A percentile compares a stretch with the other conserved stretches of the same genome.
Conservation (phyloP, 2,329 filamentous ascomycete genomes). For the Fusarium sp. region DNA sequence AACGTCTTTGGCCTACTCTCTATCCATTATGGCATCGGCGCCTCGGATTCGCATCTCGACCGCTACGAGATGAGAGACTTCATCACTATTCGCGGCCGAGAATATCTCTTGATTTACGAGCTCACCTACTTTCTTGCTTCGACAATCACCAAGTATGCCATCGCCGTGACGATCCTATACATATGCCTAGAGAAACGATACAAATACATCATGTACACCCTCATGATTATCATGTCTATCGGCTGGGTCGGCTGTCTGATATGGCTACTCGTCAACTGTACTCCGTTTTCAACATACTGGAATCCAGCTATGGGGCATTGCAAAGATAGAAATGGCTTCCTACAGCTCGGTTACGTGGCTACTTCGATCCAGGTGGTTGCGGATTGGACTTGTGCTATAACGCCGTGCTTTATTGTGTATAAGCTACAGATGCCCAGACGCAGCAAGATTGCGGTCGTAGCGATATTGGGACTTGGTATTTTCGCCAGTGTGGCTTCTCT, state of each 20-base stretch:
- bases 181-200: constrained; percentile 28
- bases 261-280: constrained; percentile 27
- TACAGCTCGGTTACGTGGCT: constrained; percentile 26
- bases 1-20: constrained; percentile 15
- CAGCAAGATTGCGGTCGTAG: constrained; percentile 34
- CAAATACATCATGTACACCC: constrained; percentile 19
- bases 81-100: constrained; percentile 19
- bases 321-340: constrained; percentile 17
- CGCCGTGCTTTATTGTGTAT: constrained; percentile 47
- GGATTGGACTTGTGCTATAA: constrained; percentile 46
- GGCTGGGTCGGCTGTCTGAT: constrained; percentile 11
- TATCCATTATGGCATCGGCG: constrained; percentile 23
- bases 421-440: constrained; percentile 43
- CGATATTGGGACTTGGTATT: constrained; percentile 21
- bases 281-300: constrained; percentile 23
- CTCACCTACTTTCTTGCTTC: constrained; percentile 26
- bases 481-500: constrained; percentile 30
- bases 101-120: constrained; percentile 25
- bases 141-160: constrained; percentile 26
- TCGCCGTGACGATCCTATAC: constrained; percentile 28
- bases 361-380: constrained; percentile 39
- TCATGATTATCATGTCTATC: constrained; percentile 18
- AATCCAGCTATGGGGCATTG: constrained; percentile 21
- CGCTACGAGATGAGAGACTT: constrained; percentile 13
- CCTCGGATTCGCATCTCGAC: constrained; percentile 15